These are phyloP conservation scores for Epichloe gansuensis DNA, from an alignment of 2,329 filamentous ascomycete genomes.

Conservation along the genomic window DNA sequence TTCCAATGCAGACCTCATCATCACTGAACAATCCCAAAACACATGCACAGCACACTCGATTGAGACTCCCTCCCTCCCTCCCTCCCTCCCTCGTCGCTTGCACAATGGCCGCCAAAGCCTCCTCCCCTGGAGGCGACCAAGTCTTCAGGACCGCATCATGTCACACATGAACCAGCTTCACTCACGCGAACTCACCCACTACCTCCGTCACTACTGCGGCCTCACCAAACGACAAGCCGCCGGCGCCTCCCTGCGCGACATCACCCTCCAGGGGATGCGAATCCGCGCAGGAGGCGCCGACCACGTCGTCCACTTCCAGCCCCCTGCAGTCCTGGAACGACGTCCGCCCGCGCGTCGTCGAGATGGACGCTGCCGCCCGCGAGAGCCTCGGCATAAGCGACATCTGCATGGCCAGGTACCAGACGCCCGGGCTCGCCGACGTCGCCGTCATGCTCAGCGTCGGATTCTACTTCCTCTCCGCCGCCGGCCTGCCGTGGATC, in stretches of 20 bases:
- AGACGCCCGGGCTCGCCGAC: slow-evolving; percentile 31
- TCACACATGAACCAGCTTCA: slow-evolving; percentile 85
- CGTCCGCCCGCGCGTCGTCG: slow-evolving; percentile 56
- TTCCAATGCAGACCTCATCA: neutral
- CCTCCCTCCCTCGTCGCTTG: neutral
- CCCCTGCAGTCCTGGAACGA: slow-evolving; percentile 58
- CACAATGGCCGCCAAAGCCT: slow-evolving; percentile 9
- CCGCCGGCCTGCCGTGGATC: slow-evolving; percentile 36
- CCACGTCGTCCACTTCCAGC: slow-evolving; percentile 46
- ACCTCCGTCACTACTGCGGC: slow-evolving; percentile 59
- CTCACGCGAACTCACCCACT: slow-evolving; percentile 58
- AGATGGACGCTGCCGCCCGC: slow-evolving; percentile 51
- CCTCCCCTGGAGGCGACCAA: slow-evolving; percentile 12
- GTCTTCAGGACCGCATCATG: slow-evolving; percentile 34
- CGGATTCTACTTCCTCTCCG: slow-evolving; percentile 39
- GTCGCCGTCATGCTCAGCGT: slow-evolving; percentile 42
- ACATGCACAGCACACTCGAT: too few relatives aligned
- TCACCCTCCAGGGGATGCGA: slow-evolving; percentile 54
- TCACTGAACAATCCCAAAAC: too few relatives aligned
- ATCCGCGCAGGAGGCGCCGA: slow-evolving; percentile 34
- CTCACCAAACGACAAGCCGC: slow-evolving; percentile 41
- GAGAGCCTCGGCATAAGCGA: slow-evolving; percentile 45
- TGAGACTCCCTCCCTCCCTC: neutral
- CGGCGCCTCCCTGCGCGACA: slow-evolving; percentile 45
- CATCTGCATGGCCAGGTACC: slow-evolving; percentile 29